Base-by-base conservation (phyloP, 2,329 filamentous ascomycete species). In the Colletotrichum lentis region DNA sequence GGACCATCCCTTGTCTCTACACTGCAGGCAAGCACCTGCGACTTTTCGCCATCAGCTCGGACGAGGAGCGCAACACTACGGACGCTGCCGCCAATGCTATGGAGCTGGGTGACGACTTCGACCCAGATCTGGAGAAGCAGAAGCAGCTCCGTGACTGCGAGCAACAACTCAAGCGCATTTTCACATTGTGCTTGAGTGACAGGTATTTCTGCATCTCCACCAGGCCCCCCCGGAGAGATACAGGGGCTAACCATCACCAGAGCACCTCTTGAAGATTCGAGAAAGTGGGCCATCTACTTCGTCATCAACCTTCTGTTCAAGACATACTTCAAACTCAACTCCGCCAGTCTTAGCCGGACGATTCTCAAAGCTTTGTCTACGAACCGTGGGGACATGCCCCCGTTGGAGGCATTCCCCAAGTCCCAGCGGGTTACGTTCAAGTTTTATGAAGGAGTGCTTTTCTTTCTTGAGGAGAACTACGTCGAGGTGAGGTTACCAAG, bases 241-340 rank as follows among this genome's bases (percentile, higher is more conserved):
- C 24, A 74, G 76, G 46, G 74, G 62, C 69, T 68, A 69, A 68
- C 35, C 12, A 8, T 56, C 54, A 63, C 62, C 74, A 95, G 93
- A 79, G 91, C 92, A 69, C 89, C 91, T 16, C 83, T 97, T 52
- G 89, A 94, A 75, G 91, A 97, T 74, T 97, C 95, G 10, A 89
- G 96, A 62, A 99, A 98, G 86, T 99, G 96, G 96, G 96, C 93
- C 7, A 92, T 97, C 55, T 99, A 99, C 82, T 94, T 94, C 78
- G 90, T 95, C 72, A 93, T 94, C 75, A 98, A 97, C 76, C 86
- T 99, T 8, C 84, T 97, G 16, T 99, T 99, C 87, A 98, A 98
- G 80, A 98, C 94, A 1, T 97, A 98, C 79, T 99, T 99, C 83
- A 96, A 93, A 82, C 84, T 98, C 71, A 97, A 97, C 80, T 92